These are phyloP conservation scores for Saccharomycopsis vini DNA, from an alignment of 805 yeast genomes.

Conservation along the genomic window DNA sequence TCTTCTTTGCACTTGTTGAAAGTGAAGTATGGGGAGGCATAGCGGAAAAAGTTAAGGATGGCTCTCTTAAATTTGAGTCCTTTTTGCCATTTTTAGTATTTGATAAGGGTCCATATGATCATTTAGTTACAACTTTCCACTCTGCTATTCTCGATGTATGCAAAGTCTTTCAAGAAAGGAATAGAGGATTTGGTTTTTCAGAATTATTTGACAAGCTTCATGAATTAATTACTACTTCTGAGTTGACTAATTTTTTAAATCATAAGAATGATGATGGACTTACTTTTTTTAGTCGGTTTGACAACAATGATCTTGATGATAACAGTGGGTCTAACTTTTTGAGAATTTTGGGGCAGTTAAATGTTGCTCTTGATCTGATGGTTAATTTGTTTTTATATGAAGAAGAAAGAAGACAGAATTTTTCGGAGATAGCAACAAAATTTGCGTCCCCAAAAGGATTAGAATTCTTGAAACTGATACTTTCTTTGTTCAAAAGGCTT, in stretches of 20 bases:
- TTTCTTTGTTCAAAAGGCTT: conserved; percentile 39
- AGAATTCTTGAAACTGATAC: conserved; percentile 33
- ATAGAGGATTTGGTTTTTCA: conserved; percentile 22
- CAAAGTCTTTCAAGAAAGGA: conserved; percentile 3
- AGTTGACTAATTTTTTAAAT: conserved; percentile 6
- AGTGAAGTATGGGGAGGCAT: conserved; percentile 42
- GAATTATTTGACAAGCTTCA: conserved; percentile 28
- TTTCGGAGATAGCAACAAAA: conserved; percentile 17
- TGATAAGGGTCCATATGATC: conserved; percentile 54
- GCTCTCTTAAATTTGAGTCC: conserved; percentile 29
- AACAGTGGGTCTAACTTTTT: conserved; percentile 19
- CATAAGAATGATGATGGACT: not conserved
- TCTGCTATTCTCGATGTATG: conserved; percentile 20
- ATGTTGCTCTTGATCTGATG: conserved; percentile 5
- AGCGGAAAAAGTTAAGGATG: conserved; percentile 23
- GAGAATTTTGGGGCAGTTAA: conserved; percentile 10
- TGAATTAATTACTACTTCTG: conserved; percentile 24
- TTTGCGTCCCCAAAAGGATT: conserved; percentile 37
- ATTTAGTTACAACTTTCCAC: conserved; percentile 34
- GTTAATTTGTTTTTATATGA: conserved; percentile 3
- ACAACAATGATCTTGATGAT: conserved; percentile 10
- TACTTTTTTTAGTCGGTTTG: conserved; percentile 16
- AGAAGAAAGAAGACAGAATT: conserved; percentile 11
- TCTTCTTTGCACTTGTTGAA: conserved; percentile 40
- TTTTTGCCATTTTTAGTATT: conserved; percentile 43